These are phyloP conservation scores for Heritiera littoralis DNA, from an alignment of 345 rosid species.

Conservation along the genomic window DNA sequence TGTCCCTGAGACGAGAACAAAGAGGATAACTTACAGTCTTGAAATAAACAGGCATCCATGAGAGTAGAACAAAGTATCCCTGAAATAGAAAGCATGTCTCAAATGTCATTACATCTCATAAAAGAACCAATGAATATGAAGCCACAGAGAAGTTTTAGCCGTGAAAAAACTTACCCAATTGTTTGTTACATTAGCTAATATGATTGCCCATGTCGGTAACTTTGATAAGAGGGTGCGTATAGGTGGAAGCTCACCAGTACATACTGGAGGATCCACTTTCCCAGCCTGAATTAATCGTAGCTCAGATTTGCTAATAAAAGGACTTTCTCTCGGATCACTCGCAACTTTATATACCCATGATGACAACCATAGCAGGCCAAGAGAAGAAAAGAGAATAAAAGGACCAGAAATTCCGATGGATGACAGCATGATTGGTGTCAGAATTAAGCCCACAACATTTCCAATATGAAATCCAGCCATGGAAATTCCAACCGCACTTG, in stretches of 20 bases:
- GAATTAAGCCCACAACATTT: slow-evolving; percentile 72
- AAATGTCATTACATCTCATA: background rate
- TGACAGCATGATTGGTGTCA: slow-evolving; percentile 80
- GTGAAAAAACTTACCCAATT: slow-evolving; percentile 68
- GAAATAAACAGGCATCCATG: slow-evolving; percentile 99
- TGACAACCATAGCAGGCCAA: slow-evolving; percentile 73
- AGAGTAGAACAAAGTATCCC: slow-evolving; percentile 97
- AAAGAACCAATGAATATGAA: background rate
- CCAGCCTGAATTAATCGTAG: slow-evolving; percentile 72
- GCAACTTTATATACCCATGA: slow-evolving; percentile 64
- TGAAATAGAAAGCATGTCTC: slow-evolving; percentile 33
- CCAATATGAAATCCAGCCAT: slow-evolving; percentile 99
- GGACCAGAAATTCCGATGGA: slow-evolving; percentile 74
- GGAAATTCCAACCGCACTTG: slow-evolving; percentile 85
- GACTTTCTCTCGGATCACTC: slow-evolving; percentile 66
- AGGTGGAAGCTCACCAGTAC: slow-evolving; percentile 46
- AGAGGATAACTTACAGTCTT: slow-evolving; percentile 53
- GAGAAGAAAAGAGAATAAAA: slow-evolving; percentile 69
- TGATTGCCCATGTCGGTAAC: slow-evolving; percentile 85
- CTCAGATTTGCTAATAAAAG: slow-evolving; percentile 57
- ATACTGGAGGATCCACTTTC: slow-evolving; percentile 40
- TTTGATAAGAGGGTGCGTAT: slow-evolving; percentile 61
- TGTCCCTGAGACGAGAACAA: too few relatives aligned
- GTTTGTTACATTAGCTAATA: slow-evolving; percentile 80
- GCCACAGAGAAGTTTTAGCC: background rate